Base-by-base conservation (phyloP, 352 stramenopile species). In the Blastocystis sp. region DNA sequence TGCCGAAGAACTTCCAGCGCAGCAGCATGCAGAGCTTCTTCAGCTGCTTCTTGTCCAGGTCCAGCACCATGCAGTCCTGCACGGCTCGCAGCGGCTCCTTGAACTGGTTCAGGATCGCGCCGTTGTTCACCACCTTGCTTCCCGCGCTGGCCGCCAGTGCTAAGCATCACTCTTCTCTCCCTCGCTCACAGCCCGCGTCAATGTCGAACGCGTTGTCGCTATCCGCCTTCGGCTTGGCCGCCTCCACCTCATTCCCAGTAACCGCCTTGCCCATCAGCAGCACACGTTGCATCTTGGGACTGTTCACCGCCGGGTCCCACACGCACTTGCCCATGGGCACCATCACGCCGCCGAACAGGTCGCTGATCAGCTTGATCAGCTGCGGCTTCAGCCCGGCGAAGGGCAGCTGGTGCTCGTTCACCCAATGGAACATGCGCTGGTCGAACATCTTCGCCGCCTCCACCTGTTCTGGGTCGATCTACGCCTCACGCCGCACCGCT, bases 401-500 rank as follows among this genome's bases (percentile, higher is more conserved):
- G 21, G 71, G 71, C 4, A 81, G 71, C 66, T 64, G 14, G 10
- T 34, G 42, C 17, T 63, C 24, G n/a, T 81, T 63, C 14, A 81
- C 71, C 71, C 71, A 81, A 2, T 7, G 40, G 45, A 63, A 81
- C 71, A 81, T 81, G 1, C 54, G 28, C 43, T 81, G 71, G 59
- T 81, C 71, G 24, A 54, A 81, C 10, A 42, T 45, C 19, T 28
- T 42, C 4, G 45, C 17, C 11, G 14, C 71, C 43, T 65, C 71
- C 7, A 19, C 28, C 66, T 81, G 71, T 38, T 63, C 21, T 42
- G 17, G 40, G 21, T 81, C 71, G 48, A 81, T 68, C 71, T 81
- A 38, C 11, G 40, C 48, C 10, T 66, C 43, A 54, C 48, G 38
- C 43, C 38, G 0, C 6, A 7, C 11, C 3, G 6, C 11, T 17